Conservation (phyloP, 2,329 filamentous ascomycete species). For the Rhynchosporium agropyri region DNA sequence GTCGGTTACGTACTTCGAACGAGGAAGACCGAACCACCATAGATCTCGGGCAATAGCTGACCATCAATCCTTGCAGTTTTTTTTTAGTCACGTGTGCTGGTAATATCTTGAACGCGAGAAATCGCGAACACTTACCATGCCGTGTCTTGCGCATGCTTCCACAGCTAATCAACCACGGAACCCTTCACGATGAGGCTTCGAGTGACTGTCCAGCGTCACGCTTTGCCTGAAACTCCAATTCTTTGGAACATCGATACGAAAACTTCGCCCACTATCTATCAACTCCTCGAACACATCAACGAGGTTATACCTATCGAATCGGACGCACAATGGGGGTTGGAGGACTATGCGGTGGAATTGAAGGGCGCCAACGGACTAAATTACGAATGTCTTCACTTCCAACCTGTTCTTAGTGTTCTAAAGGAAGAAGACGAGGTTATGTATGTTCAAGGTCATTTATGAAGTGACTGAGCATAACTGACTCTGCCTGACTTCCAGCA, state of each 20-base stretch:
- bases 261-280: conserved; percentile 64
- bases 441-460: conserved; percentile 51
- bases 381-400: conserved; percentile 89
- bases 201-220: conserved; percentile 71
- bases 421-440: conserved; percentile 83
- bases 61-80: too few relatives aligned
- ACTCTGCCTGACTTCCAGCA: conserved; percentile 51
- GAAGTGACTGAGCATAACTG: conserved; percentile 6
- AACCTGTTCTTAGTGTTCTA: conserved; percentile 68
- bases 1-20: too few relatives aligned
- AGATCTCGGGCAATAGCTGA: too few relatives aligned
- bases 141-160: conserved; percentile 6
- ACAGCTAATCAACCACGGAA: conserved; percentile 2
- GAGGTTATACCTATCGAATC: conserved; percentile 80
- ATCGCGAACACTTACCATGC: conserved; percentile 1
- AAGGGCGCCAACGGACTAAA: conserved; percentile 54
- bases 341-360: conserved; percentile 87
- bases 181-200: conserved; percentile 65
- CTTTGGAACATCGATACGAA: conserved; percentile 67
- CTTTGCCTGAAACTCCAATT: conserved; percentile 70
- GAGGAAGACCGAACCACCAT: too few relatives aligned
- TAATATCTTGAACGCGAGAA: background rate
- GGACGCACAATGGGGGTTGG: conserved; percentile 74
- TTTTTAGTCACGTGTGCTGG: background rate
- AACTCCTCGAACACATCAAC: conserved; percentile 78